Evolutionary conservation across 192 early-diverging fungal genomes (phyloP).

Genomic region (Coemansia sp.): DNA sequence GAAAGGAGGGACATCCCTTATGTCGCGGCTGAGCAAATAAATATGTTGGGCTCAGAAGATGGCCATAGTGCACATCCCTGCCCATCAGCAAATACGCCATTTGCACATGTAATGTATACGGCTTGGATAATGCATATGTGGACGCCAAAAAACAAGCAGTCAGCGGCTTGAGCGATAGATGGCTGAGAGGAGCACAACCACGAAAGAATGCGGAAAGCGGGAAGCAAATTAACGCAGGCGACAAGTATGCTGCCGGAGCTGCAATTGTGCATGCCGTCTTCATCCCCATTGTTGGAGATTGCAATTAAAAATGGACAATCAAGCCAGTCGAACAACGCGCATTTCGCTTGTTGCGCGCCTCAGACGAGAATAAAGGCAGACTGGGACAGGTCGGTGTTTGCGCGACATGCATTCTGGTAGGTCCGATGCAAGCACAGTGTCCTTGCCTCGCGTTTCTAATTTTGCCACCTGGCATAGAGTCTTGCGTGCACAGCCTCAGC

Average conservation of each 20-base stretch:
- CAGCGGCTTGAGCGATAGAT: constrained; percentile 8
- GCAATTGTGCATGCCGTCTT: constrained; percentile 16
- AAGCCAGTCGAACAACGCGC: not conserved
- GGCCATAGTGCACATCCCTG: not conserved
- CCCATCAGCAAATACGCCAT: constrained; percentile 2
- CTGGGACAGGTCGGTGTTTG: not conserved
- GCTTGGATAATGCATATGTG: constrained; percentile 3
- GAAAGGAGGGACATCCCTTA: not conserved
- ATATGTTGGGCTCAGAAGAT: not conserved
- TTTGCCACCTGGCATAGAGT: not conserved
- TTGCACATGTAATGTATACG: constrained; percentile 8
- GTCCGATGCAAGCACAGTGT: not conserved
- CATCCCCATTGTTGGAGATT: constrained; percentile 5
- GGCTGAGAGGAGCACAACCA: not conserved
- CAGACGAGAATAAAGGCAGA: not conserved
- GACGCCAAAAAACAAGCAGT: not conserved
- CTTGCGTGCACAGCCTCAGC: too few relatives aligned
- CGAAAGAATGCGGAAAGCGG: constrained; percentile 2
- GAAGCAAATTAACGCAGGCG: constrained; percentile 29
- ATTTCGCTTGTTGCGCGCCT: not conserved
- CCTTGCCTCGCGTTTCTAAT: not conserved
- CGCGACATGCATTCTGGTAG: not conserved
- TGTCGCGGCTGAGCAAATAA: not conserved
- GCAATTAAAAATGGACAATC: constrained; percentile 12
- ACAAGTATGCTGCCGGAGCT: constrained; percentile 18